A percentile compares a stretch with the other conserved stretches of the same genome.
phyloP scores from a whole-genome alignment of 345 rosid genomes.

The Pistacia vera region DNA sequence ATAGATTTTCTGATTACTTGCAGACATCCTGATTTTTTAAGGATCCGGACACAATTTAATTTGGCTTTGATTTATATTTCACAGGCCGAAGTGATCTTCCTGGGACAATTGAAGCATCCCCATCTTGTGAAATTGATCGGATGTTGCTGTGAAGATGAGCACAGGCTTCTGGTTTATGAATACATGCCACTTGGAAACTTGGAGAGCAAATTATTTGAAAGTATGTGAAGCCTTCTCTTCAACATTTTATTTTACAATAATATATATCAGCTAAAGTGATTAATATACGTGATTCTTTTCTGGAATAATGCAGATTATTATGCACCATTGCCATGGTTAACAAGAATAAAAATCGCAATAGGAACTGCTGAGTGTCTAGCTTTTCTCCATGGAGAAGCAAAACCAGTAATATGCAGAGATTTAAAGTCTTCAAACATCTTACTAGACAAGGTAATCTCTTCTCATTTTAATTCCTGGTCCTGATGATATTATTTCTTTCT shows the following conservation, averaged over 20 bases:
- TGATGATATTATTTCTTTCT: background rate
- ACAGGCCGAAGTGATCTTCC: slow-evolving; percentile 69
- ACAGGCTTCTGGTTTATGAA: slow-evolving; percentile 69
- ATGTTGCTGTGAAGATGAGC: slow-evolving; percentile 66
- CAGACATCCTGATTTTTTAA: too few relatives aligned
- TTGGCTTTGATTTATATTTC: too few relatives aligned
- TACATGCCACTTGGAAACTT: slow-evolving; percentile 60
- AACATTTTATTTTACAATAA: background rate
- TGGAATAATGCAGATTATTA: slow-evolving; percentile 39
- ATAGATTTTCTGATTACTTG: background rate
- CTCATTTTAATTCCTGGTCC: background rate
- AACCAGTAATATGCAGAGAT: slow-evolving; percentile 70
- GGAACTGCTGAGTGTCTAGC: slow-evolving; percentile 69
- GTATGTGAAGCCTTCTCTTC: slow-evolving; percentile 26
- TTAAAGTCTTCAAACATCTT: slow-evolving; percentile 72
- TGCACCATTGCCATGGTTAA: slow-evolving; percentile 63
- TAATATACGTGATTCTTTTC: background rate
- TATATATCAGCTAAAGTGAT: background rate
- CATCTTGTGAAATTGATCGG: slow-evolving; percentile 71
- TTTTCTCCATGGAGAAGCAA: slow-evolving; percentile 61
- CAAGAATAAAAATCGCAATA: slow-evolving; percentile 62
- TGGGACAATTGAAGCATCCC: slow-evolving; percentile 76
- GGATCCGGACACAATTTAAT: too few relatives aligned
- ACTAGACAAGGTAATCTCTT: slow-evolving; percentile 44
- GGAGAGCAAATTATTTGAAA: slow-evolving; percentile 49